These are phyloP conservation scores for Trichosporon coremiiforme DNA, from an alignment of 1,284 basidiomycete species.

Conservation along the genomic window DNA sequence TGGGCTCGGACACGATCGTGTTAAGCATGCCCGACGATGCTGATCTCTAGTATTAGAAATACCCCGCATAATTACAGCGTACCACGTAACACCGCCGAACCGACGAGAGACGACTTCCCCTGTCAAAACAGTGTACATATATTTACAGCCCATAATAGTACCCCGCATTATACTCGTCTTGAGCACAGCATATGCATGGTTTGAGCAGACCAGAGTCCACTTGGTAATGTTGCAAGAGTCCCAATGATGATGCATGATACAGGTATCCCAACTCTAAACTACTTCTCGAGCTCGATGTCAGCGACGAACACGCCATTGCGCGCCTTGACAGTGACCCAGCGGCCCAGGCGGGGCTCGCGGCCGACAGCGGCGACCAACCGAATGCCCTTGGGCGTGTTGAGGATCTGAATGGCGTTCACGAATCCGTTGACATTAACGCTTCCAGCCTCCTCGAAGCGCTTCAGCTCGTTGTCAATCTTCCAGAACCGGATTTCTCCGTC, in stretches of 20 bases:
- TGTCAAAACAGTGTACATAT: constrained; percentile 10
- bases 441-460: constrained; percentile 65
- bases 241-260: constrained; percentile 18
- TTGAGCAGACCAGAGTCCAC: neutral
- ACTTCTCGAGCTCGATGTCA: constrained; percentile 32
- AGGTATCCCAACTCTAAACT: neutral
- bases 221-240: neutral
- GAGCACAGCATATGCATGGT: constrained; percentile 16
- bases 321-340: constrained; percentile 79
- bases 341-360: constrained; percentile 82
- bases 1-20: constrained; percentile 17
- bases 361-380: constrained; percentile 70
- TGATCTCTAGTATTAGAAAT: neutral
- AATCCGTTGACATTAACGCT: constrained; percentile 74
- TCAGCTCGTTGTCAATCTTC: constrained; percentile 76
- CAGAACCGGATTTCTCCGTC: constrained; percentile 85
- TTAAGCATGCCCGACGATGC: constrained; percentile 17
- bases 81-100: neutral
- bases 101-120: neutral
- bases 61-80: constrained; percentile 9
- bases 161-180: constrained; percentile 10
- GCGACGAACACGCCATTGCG: constrained; percentile 74
- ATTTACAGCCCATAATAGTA: neutral
- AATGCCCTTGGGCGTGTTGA: constrained; percentile 61
- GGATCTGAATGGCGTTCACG: constrained; percentile 84